Percentiles rank a stretch among this genome's conserved stretches.
Evolutionary conservation across 257 asterid genomes (phyloP).

Genomic region (Knoxia roxburghii): DNA sequence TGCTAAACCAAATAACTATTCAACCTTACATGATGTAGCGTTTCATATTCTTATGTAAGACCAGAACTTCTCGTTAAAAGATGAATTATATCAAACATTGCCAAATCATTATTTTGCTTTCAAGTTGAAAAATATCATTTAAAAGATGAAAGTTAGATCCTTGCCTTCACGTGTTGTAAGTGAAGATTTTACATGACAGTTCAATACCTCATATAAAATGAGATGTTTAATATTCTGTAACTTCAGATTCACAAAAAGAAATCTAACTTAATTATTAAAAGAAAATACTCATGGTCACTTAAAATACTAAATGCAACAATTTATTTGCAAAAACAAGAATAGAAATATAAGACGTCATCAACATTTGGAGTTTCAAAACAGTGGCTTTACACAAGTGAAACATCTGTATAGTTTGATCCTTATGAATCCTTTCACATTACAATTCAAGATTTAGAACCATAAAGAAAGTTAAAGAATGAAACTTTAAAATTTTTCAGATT

Average conservation of each 20-base stretch:
- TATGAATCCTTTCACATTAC: too few relatives aligned
- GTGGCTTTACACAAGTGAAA: too few relatives aligned
- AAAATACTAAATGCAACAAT: not conserved
- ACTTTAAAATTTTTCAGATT: too few relatives aligned
- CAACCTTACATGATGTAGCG: not conserved
- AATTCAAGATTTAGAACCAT: too few relatives aligned
- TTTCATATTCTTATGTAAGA: not conserved
- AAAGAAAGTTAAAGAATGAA: too few relatives aligned
- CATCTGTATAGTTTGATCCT: too few relatives aligned
- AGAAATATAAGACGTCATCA: not conserved
- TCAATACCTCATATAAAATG: not conserved
- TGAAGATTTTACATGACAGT: not conserved
- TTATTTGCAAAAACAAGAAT: not conserved
- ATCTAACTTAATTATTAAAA: too few relatives aligned
- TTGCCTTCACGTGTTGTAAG: not conserved
- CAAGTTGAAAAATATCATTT: not conserved
- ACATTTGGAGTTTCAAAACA: not conserved
- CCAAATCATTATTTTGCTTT: not conserved
- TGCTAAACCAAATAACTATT: not conserved
- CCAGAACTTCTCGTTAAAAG: not conserved
- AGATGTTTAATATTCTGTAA: not conserved
- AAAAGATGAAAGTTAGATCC: too few relatives aligned
- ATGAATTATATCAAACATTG: not conserved
- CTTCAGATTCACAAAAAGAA: too few relatives aligned
- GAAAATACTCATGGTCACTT: not conserved